Percentiles rank a stretch among this genome's conserved stretches.
phyloP scores from a whole-genome alignment of 495 filamentous ascomycete genomes.

The Penicillium ochrochloron region DNA sequence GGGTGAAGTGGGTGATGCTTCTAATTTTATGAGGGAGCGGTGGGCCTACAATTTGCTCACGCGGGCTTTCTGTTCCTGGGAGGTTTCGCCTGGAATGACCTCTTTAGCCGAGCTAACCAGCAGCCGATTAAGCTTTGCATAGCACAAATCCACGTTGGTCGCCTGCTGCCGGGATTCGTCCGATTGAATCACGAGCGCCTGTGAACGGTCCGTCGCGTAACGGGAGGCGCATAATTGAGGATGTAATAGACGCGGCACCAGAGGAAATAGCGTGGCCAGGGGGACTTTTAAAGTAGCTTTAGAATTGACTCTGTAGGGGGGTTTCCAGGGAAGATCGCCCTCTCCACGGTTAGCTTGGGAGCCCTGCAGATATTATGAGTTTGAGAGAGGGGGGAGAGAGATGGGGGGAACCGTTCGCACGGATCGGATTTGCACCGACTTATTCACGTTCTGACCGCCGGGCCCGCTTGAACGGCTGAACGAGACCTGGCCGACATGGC shows the following conservation, averaged over 20 bases:
- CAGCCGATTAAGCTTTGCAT: conserved; percentile 61
- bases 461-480: conserved; percentile 91
- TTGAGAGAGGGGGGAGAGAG: background rate
- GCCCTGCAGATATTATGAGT: conserved; percentile 9
- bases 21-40: background rate
- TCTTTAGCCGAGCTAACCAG: conserved; percentile 57
- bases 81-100: conserved; percentile 68
- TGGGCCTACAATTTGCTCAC: conserved; percentile 67
- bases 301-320: conserved; percentile 73
- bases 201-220: conserved; percentile 68
- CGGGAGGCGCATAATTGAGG: conserved; percentile 63
- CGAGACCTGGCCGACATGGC: conserved; percentile 63
- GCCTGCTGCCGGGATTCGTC: conserved; percentile 68
- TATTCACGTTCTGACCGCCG: conserved; percentile 96
- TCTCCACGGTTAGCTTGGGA: conserved; percentile 15
- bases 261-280: conserved; percentile 57
- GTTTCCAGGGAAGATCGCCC: background rate
- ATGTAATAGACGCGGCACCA: conserved; percentile 73
- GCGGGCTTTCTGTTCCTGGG: conserved; percentile 58
- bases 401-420: background rate
- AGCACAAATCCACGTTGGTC: conserved; percentile 69
- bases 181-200: conserved; percentile 70
- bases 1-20: background rate
- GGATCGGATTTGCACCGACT: conserved; percentile 61
- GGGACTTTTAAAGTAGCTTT: conserved; percentile 82